These are phyloP conservation scores for Globisporangium paddicum DNA, from an alignment of 352 stramenopile species.

Conservation along the genomic window DNA sequence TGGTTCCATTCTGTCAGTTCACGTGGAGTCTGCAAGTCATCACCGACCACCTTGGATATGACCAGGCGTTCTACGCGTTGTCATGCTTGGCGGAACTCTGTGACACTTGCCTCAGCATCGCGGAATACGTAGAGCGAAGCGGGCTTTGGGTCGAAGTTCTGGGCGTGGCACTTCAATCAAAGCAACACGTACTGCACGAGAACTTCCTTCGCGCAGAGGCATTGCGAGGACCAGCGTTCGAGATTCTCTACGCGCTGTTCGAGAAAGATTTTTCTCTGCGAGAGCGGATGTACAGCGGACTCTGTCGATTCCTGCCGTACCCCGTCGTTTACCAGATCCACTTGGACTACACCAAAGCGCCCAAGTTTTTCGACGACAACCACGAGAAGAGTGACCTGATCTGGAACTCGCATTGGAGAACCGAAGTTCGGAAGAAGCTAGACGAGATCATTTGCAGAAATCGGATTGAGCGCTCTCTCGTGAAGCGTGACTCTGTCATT, in stretches of 20 bases:
- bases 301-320: conserved; percentile 76
- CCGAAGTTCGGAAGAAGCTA: conserved; percentile 67
- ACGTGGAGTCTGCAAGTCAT: conserved; percentile 83
- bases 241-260: conserved; percentile 72
- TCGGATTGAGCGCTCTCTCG: conserved; percentile 56
- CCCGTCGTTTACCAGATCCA: conserved; percentile 83
- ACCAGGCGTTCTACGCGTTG: conserved; percentile 73
- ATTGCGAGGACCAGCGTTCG: conserved; percentile 71
- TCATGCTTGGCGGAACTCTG: conserved; percentile 77
- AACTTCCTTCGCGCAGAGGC: conserved; percentile 75
- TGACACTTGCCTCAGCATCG: conserved; percentile 68
- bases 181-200: conserved; percentile 77
- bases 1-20: conserved; percentile 71
- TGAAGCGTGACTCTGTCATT: conserved; percentile 77
- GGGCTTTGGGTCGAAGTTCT: conserved; percentile 79
- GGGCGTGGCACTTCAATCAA: conserved; percentile 70
- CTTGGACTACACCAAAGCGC: conserved; percentile 61
- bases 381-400: conserved; percentile 82
- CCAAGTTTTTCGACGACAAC: conserved; percentile 79
- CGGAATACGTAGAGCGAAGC: conserved; percentile 68
- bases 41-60: conserved; percentile 71
- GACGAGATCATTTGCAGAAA: conserved; percentile 80
- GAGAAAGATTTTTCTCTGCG: conserved; percentile 64
- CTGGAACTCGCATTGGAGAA: conserved; percentile 77
- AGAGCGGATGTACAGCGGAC: conserved; percentile 67